These are phyloP conservation scores for Dendrocalamus latiflorus DNA, from an alignment of 202 grass and related monocot genomes.

Conservation along the genomic window DNA sequence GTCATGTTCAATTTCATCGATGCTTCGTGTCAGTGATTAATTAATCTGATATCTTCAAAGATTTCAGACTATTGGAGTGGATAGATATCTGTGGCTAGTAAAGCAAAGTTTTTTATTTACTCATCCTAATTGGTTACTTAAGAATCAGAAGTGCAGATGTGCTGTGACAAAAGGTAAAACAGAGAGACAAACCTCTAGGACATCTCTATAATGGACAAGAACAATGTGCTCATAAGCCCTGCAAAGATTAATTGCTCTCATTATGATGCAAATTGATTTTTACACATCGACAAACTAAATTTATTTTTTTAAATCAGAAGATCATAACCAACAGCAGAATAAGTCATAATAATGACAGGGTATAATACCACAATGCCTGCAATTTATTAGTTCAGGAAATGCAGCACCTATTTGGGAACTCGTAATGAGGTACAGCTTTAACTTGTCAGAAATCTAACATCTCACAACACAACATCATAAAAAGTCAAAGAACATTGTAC, in stretches of 20 bases:
- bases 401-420: background rate
- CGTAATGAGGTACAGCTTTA: background rate
- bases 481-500: background rate
- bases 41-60: background rate
- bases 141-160: background rate
- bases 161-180: conserved; percentile 2
- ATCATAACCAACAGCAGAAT: conserved; percentile 7
- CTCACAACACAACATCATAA: background rate
- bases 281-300: background rate
- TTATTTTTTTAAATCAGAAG: background rate
- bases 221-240: conserved; percentile 94
- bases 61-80: background rate
- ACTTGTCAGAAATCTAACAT: background rate
- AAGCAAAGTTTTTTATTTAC: background rate
- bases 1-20: background rate
- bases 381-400: background rate
- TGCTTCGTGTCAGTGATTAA: background rate
- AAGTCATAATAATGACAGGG: background rate
- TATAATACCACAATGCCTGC: background rate
- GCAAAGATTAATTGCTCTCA: conserved; percentile 41
- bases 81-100: background rate
- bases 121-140: background rate
- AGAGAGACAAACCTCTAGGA: conserved; percentile 52
- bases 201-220: conserved; percentile 92
- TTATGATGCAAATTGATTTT: conserved; percentile 16